Conservation (phyloP, 176 grass and related monocot genomes). For the Eragrostis nindensis region DNA sequence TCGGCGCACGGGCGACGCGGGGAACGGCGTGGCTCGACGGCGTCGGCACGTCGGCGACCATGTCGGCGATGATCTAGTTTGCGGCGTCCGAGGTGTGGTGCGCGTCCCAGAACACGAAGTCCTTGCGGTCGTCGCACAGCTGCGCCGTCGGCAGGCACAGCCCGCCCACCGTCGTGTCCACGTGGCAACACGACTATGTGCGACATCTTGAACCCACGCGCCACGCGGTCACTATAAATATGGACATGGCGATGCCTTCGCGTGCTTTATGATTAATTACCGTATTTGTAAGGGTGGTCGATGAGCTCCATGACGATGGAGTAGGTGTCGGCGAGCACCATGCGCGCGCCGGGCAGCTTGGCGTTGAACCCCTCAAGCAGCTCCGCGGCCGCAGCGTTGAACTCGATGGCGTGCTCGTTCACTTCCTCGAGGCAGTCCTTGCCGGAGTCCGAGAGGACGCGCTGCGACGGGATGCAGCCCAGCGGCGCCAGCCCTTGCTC, state of each 20-base stretch:
- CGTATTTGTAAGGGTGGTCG: conserved; percentile 72
- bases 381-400: conserved; percentile 66
- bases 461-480: conserved; percentile 97
- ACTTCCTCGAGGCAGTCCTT: conserved; percentile 66
- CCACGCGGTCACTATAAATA: not conserved
- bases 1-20: not conserved
- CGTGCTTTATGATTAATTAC: conserved; percentile 26
- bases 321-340: conserved; percentile 71
- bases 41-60: conserved; percentile 27
- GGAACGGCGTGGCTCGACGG: not conserved
- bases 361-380: conserved; percentile 59
- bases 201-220: conserved; percentile 62
- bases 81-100: conserved; percentile 96
- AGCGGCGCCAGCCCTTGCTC: conserved; percentile 71
- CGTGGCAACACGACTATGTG: conserved; percentile 93
- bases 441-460: conserved; percentile 60
- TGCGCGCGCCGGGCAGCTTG: conserved; percentile 65
- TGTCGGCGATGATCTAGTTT: conserved; percentile 78
- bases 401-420: conserved; percentile 68
- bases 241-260: not conserved
- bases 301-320: conserved; percentile 89
- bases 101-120: conserved; percentile 95
- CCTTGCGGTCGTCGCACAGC: conserved; percentile 71
- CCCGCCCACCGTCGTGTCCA: conserved; percentile 77
- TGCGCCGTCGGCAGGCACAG: conserved; percentile 84